Evolutionary conservation across 2,329 filamentous ascomycete species (phyloP), one percentile per base, ranked within the genome.

Genomic region (Arthroderma uncinatum): DNA sequence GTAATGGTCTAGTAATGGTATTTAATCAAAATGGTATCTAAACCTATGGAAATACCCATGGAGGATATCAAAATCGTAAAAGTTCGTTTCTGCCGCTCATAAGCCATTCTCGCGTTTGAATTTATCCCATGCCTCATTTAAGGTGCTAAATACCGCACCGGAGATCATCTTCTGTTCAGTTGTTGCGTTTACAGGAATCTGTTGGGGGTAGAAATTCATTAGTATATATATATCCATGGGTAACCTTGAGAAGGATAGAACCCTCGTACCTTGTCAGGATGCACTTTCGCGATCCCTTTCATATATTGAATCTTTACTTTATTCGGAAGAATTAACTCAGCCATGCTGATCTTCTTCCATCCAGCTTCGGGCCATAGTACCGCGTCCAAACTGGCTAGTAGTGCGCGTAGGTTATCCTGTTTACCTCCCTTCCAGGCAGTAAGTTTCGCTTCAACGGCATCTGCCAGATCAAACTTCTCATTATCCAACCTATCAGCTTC

Each of bases 231-330:
- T 56, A 19, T 40, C 50, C 21, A 53, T 12, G 55, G 23, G 8
- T 21, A 2, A 47, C 8, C 19, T 21, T 9, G 57, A 37, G 7
- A 25, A 33, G 25, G 55, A 14, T 59, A 59, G 59, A 16, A 60
- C 63, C 72, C n/a, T 21, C 82, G 73, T 78, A 96, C 93, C 86
- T 98, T 98, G 72, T 98, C 93, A 60, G 93, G 93, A 79, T 98
- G 93, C 64, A 93, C 93, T 79, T 96, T 97, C 9, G 86, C 89
- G 79, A 98, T 97, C 4, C 92, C 93, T 81, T 95, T 96, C 93
- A 98, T 97, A 70, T 98, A 98, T 59, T 87, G 79, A 62, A 98
- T 86, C 81, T 98, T 98, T 70, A 97, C 93, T 78, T 92, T 95
- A 64, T 88, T 90, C 34, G 90, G 84, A 79, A 95, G 81, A 55